A percentile compares a stretch with the other conserved stretches of the same genome.
Conservation (phyloP, 768 basidiomycete genomes). For the Hericium rajendrae region DNA sequence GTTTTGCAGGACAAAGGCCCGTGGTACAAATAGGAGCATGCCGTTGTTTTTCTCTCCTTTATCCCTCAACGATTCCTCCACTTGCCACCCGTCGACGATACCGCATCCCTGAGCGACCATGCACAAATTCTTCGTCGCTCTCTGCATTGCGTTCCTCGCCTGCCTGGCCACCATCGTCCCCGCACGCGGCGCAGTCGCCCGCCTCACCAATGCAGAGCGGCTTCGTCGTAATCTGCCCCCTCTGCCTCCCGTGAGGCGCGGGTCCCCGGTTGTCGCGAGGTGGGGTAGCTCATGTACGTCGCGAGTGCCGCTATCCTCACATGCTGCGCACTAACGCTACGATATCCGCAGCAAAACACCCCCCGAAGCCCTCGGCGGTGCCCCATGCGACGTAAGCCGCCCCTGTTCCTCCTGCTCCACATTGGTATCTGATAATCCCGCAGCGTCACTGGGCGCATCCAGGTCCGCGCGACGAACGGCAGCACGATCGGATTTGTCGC, state of each 20-base stretch:
- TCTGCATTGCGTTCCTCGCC: neutral
- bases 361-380: neutral
- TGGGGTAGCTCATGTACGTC: neutral
- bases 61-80: neutral
- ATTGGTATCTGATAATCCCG: neutral
- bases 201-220: slow-evolving; percentile 2
- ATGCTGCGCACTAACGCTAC: neutral
- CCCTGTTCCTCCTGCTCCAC: neutral
- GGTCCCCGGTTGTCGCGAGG: slow-evolving; percentile 1
- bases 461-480: neutral
- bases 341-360: neutral
- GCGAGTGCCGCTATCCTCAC: neutral
- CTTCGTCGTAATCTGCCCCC: neutral
- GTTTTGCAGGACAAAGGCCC: neutral
- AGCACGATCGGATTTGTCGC: neutral
- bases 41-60: neutral
- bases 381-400: neutral
- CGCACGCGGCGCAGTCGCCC: neutral
- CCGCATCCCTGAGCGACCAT: neutral
- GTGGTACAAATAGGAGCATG: neutral
- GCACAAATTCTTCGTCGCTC: neutral
- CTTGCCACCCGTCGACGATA: no score
- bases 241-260: neutral
- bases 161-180: neutral
- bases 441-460: neutral